Evolutionary conservation across 2,329 filamentous ascomycete species (phyloP).

Genomic region (Cyphellophora attinorum): DNA sequence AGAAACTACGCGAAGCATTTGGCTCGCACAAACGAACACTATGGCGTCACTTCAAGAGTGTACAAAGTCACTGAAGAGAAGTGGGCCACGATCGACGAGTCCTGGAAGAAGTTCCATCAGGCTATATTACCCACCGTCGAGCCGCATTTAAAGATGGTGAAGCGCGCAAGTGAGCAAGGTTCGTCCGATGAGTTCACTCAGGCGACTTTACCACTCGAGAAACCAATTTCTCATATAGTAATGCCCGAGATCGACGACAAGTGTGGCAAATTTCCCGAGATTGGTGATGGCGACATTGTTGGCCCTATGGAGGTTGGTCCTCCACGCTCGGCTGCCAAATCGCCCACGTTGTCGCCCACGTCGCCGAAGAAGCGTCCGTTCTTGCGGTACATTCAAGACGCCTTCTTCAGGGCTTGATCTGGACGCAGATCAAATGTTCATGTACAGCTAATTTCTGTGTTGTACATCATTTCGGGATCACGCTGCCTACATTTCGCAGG

Average conservation of each 20-base stretch:
- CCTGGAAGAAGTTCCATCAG: constrained; percentile 65
- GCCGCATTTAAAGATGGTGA: constrained; percentile 27
- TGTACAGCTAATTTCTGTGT: too few species aligned
- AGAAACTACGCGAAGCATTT: constrained; percentile 84
- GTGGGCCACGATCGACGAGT: constrained; percentile 69
- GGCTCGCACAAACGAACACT: constrained; percentile 80
- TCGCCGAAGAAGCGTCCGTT: constrained; percentile 33
- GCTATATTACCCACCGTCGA: constrained; percentile 46
- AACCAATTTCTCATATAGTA: constrained; percentile 44
- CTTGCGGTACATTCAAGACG: constrained; percentile 33
- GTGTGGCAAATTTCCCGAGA: constrained; percentile 70
- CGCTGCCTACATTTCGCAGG: too few species aligned
- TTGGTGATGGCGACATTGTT: constrained; percentile 86
- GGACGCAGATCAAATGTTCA: not conserved
- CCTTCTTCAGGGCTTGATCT: constrained; percentile 19
- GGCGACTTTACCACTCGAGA: constrained; percentile 16
- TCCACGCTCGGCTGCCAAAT: constrained; percentile 10
- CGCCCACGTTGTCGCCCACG: constrained; percentile 29
- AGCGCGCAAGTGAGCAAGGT: constrained; percentile 24
- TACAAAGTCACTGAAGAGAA: constrained; percentile 80
- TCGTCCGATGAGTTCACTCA: constrained; percentile 11
- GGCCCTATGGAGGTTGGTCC: constrained; percentile 66
- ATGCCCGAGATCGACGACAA: constrained; percentile 37
- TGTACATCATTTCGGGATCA: too few species aligned
- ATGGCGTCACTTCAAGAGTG: constrained; percentile 79